Evolutionary conservation across 2,329 filamentous ascomycete species (phyloP), one percentile per base, ranked within the genome.

Genomic region (Arachnomyces sp.): DNA sequence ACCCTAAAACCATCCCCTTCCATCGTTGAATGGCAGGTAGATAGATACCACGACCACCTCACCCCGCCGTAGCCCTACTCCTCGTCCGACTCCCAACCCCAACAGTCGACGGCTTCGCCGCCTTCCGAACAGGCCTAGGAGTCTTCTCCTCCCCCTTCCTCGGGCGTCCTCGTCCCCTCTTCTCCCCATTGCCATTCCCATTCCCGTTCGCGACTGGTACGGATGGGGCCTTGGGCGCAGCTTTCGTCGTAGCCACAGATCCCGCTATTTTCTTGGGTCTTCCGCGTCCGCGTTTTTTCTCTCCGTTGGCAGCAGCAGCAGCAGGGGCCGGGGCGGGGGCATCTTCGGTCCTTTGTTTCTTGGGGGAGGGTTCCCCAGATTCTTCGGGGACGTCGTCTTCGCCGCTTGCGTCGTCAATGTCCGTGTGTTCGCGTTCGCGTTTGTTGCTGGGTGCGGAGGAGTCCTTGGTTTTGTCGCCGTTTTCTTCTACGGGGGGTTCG

Each of bases 81-180:
- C 62, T 58, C 31, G 62, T 65, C 28, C 61, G 53, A 44, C 58
- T 64, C 28, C 62, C 59, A 43, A 60, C 55, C 7, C 61, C 58
- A 49, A 25, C 20, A 9, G 58, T 57, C 14, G 47, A 49, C 7
- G 57, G 50, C 20, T 56, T 44, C 7, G 44, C 37, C 39, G 52
- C 55, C 39, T 56, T 58, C 36, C 49, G n/a, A n/a, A n/a, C n/a
- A n/a, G n/a, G n/a, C n/a, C n/a, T n/a, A n/a, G n/a, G n/a, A n/a
- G n/a, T 25, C 20, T 25, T 25, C 20, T 25, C 20, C 36, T 11
- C 49, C 34, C 15, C 56, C 52, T 44, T 59, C 56, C 47, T 38
- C 18, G 44, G 43, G 6, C 36, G 44, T 5, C 20, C 20, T 5
- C 20, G 20, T 9, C 20, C 20, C 9, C 20, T 25, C 9, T 25